Evolutionary conservation across 2,329 filamentous ascomycete genomes (phyloP).

Genomic region (Elsinoe ampelina): DNA sequence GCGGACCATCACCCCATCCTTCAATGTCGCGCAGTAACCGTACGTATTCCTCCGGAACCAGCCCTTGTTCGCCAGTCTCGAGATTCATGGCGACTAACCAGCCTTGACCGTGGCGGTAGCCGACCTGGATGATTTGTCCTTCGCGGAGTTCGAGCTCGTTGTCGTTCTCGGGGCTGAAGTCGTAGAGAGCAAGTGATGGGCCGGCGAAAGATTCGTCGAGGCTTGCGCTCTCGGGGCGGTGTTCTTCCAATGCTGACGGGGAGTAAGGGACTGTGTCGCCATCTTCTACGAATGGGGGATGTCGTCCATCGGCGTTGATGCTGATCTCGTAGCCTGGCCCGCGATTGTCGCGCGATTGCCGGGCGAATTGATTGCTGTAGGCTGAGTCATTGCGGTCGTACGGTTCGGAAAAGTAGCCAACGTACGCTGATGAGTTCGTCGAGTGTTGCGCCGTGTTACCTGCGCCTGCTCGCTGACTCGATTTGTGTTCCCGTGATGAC

Average conservation of each 20-base stretch:
- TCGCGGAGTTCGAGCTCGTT: conserved; percentile 89
- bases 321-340: conserved; percentile 10
- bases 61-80: conserved; percentile 82
- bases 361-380: conserved; percentile 2
- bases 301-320: background rate
- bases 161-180: conserved; percentile 90
- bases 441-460: background rate
- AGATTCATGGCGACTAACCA: conserved; percentile 97
- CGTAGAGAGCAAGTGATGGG: conserved; percentile 88
- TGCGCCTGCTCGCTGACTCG: background rate
- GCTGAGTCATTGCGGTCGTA: conserved; percentile 14
- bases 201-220: conserved; percentile 97
- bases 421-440: background rate
- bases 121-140: conserved; percentile 93
- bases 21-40: conserved; percentile 86
- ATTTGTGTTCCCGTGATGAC: background rate
- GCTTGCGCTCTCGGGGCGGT: conserved; percentile 35
- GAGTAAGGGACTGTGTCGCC: conserved; percentile 6
- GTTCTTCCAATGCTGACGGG: conserved; percentile 13
- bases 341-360: conserved; percentile 3
- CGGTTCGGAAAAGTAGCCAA: conserved; percentile 12
- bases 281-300: conserved; percentile 55
- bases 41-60: conserved; percentile 96
- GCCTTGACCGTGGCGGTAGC: conserved; percentile 89
- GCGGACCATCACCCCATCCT: conserved; percentile 49